Conservation (phyloP, 305 asterid species). For the Rubia peregrina region DNA sequence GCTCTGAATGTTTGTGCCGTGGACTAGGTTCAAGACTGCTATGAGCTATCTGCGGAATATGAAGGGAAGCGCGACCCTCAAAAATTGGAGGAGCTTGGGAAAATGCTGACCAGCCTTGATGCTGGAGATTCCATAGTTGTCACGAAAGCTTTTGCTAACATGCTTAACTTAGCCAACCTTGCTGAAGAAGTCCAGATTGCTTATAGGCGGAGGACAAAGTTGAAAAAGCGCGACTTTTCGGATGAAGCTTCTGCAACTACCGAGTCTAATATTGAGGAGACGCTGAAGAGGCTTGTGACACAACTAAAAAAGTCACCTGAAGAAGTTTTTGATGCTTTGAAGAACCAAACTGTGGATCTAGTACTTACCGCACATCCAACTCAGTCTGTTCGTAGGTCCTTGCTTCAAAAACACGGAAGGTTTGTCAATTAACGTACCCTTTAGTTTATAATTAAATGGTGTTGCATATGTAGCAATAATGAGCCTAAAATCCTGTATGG, state of each 20-base stretch:
- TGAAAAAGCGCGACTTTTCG: constrained; percentile 38
- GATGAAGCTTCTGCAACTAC: constrained; percentile 44
- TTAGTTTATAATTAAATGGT: not conserved
- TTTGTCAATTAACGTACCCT: constrained; percentile 10
- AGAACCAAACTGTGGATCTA: constrained; percentile 47
- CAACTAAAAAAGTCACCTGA: constrained; percentile 41
- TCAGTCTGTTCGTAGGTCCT: constrained; percentile 44
- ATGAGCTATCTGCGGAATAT: constrained; percentile 49
- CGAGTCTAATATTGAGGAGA: constrained; percentile 49
- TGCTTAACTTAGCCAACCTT: constrained; percentile 51
- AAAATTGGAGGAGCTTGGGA: constrained; percentile 45
- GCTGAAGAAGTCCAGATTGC: constrained; percentile 56
- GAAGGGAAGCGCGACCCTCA: constrained; percentile 40
- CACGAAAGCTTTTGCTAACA: constrained; percentile 47
- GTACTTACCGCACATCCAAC: constrained; percentile 51
- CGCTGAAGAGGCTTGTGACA: constrained; percentile 38
- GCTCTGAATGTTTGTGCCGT: not conserved
- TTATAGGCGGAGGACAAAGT: constrained; percentile 33
- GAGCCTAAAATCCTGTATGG: not conserved
- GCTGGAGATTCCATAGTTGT: constrained; percentile 50
- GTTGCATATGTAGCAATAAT: not conserved
- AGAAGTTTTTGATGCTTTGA: constrained; percentile 43
- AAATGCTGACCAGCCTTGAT: constrained; percentile 40
- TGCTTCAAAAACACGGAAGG: constrained; percentile 51
- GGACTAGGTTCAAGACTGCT: constrained; percentile 41